Percentiles rank a stretch among this genome's conserved stretches.
These are phyloP conservation scores for Myxozyma melibiosi DNA, from an alignment of 805 yeast species.

Conservation along the genomic window DNA sequence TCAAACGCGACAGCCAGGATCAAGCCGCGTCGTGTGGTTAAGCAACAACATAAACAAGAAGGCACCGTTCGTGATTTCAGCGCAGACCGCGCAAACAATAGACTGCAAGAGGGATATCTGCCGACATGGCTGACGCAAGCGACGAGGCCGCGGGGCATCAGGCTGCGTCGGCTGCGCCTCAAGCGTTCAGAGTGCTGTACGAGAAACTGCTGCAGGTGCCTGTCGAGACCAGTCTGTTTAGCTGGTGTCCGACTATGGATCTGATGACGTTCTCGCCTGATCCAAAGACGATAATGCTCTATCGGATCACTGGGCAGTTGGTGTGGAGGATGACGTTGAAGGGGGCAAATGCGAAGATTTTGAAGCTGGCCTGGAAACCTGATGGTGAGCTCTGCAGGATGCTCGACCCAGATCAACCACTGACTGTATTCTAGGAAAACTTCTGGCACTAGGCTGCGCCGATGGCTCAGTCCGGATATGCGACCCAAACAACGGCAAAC, in stretches of 20 bases:
- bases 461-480: constrained; percentile 27
- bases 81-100: no score
- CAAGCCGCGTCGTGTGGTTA: no score
- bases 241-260: constrained; percentile 35
- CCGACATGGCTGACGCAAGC: background rate
- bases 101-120: no score
- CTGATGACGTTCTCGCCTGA: constrained; percentile 29
- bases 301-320: constrained; percentile 32
- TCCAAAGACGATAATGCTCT: constrained; percentile 20
- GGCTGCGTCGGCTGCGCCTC: no score
- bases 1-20: constrained; percentile 4
- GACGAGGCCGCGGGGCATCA: background rate
- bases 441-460: constrained; percentile 28
- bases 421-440: constrained; percentile 24
- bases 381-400: constrained; percentile 33
- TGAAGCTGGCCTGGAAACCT: constrained; percentile 26
- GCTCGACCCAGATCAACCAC: no score
- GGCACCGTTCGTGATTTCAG: no score
- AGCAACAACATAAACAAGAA: no score
- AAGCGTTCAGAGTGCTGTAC: constrained; percentile 11
- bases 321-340: constrained; percentile 30
- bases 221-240: constrained; percentile 9
- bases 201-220: constrained; percentile 25
- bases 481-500: constrained; percentile 27
- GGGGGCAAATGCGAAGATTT: constrained; percentile 9